These are phyloP conservation scores for Elaeis guineensis DNA, from an alignment of 176 grass and related monocot genomes.

Conservation along the genomic window DNA sequence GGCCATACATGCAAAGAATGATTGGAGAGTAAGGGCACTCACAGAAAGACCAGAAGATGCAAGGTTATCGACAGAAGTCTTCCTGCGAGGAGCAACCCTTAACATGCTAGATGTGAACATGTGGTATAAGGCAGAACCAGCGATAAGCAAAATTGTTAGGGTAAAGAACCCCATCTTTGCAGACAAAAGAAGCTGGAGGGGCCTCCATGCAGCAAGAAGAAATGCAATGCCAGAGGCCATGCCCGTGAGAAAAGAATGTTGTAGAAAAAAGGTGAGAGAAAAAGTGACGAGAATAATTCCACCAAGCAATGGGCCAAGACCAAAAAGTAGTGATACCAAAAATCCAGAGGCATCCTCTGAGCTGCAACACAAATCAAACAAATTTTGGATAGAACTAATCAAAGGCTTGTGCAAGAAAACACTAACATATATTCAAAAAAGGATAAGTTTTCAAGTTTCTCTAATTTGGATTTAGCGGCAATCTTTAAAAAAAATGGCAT, in stretches of 20 bases:
- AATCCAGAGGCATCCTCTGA: conserved; percentile 68
- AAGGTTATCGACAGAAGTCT: conserved; percentile 47
- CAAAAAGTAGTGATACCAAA: conserved; percentile 85
- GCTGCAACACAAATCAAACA: conserved; percentile 43
- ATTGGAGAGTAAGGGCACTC: conserved; percentile 71
- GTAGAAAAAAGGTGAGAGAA: conserved; percentile 60
- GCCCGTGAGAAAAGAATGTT: conserved; percentile 78
- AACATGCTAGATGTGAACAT: conserved; percentile 36
- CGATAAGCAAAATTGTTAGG: conserved; percentile 39
- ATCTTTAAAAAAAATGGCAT: neutral
- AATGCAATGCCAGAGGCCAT: conserved; percentile 91
- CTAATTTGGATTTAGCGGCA: too few species aligned
- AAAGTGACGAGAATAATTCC: conserved; percentile 76
- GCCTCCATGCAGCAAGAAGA: conserved; percentile 80
- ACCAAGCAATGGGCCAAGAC: conserved; percentile 88
- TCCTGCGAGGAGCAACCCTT: conserved; percentile 54
- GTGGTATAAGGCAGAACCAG: conserved; percentile 50
- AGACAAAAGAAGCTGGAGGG: conserved; percentile 70
- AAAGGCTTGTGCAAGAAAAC: too few species aligned
- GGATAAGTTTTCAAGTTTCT: neutral
- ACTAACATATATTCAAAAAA: too few species aligned
- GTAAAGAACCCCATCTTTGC: conserved; percentile 70
- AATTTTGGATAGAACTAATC: neutral
- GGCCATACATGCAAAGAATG: conserved; percentile 69
- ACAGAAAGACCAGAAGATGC: conserved; percentile 40